These are phyloP conservation scores for Bothriochloa decipiens DNA, from an alignment of 176 grass and related monocot species.

Conservation along the genomic window DNA sequence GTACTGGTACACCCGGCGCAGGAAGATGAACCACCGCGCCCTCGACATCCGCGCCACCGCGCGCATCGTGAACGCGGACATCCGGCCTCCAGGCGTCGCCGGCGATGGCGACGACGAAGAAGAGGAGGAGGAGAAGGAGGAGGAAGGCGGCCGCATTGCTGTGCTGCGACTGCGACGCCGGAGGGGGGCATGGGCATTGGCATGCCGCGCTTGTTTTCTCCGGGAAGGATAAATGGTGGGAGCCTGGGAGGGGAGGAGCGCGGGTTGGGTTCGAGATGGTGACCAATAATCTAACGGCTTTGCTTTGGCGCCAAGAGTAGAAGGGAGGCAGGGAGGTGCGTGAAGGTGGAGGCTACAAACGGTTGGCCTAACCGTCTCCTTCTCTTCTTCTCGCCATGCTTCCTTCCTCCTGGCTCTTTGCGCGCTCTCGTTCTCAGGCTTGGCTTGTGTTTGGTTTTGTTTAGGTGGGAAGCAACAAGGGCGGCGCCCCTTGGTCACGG, in stretches of 20 bases:
- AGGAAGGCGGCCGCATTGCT: constrained; percentile 43
- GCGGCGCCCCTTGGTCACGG: neutral
- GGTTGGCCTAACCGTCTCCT: constrained; percentile 63
- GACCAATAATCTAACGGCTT: constrained; percentile 98
- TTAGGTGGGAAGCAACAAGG: constrained; percentile 49
- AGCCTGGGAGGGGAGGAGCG: neutral
- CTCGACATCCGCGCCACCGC: constrained; percentile 68
- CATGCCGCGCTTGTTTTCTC: constrained; percentile 39
- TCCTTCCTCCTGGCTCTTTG: constrained; percentile 36
- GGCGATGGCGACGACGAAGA: constrained; percentile 17
- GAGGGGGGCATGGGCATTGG: constrained; percentile 33
- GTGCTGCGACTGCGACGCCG: neutral
- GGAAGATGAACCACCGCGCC: constrained; percentile 92
- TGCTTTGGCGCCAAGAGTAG: constrained; percentile 90
- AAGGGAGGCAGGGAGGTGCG: neutral
- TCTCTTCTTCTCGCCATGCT: constrained; percentile 28
- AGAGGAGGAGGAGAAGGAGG: constrained; percentile 23
- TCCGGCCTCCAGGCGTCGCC: constrained; percentile 1
- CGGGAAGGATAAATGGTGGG: constrained; percentile 53
- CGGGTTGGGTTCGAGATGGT: constrained; percentile 66
- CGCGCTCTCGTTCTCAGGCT: neutral
- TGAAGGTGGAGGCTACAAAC: constrained; percentile 38
- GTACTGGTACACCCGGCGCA: constrained; percentile 89
- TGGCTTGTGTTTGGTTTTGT: constrained; percentile 55
- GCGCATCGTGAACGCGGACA: constrained; percentile 56